Percentiles rank a stretch among this genome's conserved stretches.
phyloP scores from a whole-genome alignment of 208 protist species.

The Trypanosoma avium region DNA sequence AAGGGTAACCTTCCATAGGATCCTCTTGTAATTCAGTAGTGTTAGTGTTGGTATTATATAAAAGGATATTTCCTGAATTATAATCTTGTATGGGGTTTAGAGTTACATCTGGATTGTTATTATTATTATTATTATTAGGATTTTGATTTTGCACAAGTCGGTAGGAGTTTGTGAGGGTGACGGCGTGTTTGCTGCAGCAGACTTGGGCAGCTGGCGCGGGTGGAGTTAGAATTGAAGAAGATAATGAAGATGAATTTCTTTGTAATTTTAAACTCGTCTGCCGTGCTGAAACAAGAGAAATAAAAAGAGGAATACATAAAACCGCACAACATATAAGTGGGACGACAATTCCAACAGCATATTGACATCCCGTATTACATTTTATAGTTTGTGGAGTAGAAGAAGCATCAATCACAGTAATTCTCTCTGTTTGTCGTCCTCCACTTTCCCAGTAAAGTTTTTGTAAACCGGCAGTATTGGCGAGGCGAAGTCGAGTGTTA shows the following conservation, averaged over 20 bases:
- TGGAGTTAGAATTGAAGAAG: neutral
- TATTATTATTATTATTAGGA: neutral
- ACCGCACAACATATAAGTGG: neutral
- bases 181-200: constrained; percentile 2
- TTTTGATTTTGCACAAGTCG: neutral
- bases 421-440: neutral
- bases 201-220: neutral
- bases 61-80: too few relatives aligned
- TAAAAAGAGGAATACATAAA: constrained; percentile 1
- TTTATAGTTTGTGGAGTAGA: neutral
- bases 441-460: constrained; percentile 1
- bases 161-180: constrained; percentile 3
- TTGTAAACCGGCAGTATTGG: neutral
- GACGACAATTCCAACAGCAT: constrained; percentile 5
- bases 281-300: neutral
- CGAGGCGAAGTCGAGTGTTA: neutral
- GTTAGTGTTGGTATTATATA: neutral
- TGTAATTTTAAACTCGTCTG: neutral
- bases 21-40: neutral
- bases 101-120: neutral
- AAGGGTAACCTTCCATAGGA: neutral
- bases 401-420: neutral
- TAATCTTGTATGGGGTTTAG: too few relatives aligned
- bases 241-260: too few relatives aligned
- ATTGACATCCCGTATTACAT: constrained; percentile 1